Evolutionary conservation across 345 rosid species (phyloP), one percentile per base, ranked within the genome.

Genomic region (Erodium maritimum): DNA sequence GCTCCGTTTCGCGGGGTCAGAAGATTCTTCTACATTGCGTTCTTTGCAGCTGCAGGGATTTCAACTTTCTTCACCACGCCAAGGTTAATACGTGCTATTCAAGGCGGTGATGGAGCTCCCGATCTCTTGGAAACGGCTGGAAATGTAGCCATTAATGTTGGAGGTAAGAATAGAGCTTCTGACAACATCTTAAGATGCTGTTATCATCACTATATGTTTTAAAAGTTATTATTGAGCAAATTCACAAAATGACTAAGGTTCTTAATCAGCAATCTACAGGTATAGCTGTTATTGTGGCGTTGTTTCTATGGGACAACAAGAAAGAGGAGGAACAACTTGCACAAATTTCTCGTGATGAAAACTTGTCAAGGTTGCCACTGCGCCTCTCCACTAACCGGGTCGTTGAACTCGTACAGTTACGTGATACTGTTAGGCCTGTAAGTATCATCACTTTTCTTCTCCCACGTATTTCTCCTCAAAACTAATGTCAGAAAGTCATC

Each of bases 1-100:
- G 96, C 99, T 66, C 99, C 96, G 17, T 93, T 89, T 69, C 96
- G 95, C 19, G 96, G 96, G 48, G 63, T 89, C 68, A 79, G 96
- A 68, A 83, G 86, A 63, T 91, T 88, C 78, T 85, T 90, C 67
- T 78, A 77, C 54, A 65, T 86, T 52, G 97, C 96, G 59, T 74
- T 93, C 62, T 68, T 81, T 1, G 88, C 94, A 57, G 96, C 99
- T 66, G 94, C 99, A 2, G 95, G 99, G 62, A 89, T 93, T 72
- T 88, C 99, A 52, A 66, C 74, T 46, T 63, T 93, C 63, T 89
- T 93, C 59, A 89, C 99, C 1, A 59, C 80, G 63, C 99, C 99
- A 63, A 79, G 95, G 75, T 77, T 93, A 51, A 37, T 89, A 50
- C 80, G 59, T 58, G 96, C 90, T 10, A 58, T 89, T 63, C 65